A percentile compares a stretch with the other conserved stretches of the same genome.
Conservation (phyloP, 345 rosid genomes). For the Mallotus nudiflorus region DNA sequence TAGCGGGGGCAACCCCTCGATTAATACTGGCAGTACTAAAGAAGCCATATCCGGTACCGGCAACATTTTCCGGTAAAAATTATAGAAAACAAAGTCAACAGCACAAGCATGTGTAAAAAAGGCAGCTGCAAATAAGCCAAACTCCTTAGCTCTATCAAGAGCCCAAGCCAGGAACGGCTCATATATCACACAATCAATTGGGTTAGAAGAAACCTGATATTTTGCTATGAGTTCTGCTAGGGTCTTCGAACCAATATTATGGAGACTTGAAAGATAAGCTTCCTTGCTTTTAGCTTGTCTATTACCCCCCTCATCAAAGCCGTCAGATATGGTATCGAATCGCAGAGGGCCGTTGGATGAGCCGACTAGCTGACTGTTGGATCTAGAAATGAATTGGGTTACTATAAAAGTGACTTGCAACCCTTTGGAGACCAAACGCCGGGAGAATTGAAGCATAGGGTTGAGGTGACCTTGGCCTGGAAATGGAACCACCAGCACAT, state of each 20-base stretch:
- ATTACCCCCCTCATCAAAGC: constrained; percentile 14
- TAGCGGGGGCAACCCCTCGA: constrained; percentile 28
- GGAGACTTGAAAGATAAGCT: constrained; percentile 19
- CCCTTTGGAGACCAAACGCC: constrained; percentile 26
- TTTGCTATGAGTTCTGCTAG: constrained; percentile 43
- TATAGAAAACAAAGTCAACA: constrained; percentile 52
- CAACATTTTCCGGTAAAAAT: constrained; percentile 36
- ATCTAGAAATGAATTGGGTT: constrained; percentile 12
- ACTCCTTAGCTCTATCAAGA: constrained; percentile 50
- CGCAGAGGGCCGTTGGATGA: constrained; percentile 8
- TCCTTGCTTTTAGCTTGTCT: background rate
- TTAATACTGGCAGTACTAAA: constrained; percentile 23
- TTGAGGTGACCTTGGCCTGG: constrained; percentile 25
- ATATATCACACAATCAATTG: constrained; percentile 52
- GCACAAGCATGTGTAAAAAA: constrained; percentile 69
- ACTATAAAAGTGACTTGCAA: constrained; percentile 8
- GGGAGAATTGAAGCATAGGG: constrained; percentile 23
- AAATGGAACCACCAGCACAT: constrained; percentile 19
- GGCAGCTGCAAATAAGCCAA: constrained; percentile 46
- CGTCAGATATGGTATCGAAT: constrained; percentile 19
- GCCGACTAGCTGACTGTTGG: constrained; percentile 1
- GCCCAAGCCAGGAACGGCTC: constrained; percentile 65
- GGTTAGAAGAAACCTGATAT: constrained; percentile 29
- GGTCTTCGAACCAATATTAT: constrained; percentile 42
- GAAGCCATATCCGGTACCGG: constrained; percentile 29